phyloP scores from a whole-genome alignment of 805 yeast species.

The Ogataea henricii region DNA sequence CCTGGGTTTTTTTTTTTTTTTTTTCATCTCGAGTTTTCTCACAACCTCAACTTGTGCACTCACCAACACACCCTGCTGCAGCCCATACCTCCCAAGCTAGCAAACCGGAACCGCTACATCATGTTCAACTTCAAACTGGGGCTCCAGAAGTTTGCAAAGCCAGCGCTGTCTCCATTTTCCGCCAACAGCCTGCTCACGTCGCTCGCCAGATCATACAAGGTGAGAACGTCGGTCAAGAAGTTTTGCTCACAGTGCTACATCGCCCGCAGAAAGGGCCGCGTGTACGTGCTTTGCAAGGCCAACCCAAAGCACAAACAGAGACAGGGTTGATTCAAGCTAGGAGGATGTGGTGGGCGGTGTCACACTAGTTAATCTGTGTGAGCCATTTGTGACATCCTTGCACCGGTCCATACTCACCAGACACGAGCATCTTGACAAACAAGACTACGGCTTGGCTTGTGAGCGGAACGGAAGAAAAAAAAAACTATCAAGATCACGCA shows the following conservation, averaged over 20 bases:
- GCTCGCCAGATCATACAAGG: slow-evolving; percentile 75
- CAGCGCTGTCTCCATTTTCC: slow-evolving; percentile 16
- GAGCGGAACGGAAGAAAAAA: no score
- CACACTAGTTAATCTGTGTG: no score
- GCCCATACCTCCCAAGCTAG: neutral
- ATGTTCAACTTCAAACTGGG: slow-evolving; percentile 31
- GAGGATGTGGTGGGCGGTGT: neutral
- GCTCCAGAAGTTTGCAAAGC: slow-evolving; percentile 22
- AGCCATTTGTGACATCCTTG: no score
- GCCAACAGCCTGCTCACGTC: slow-evolving; percentile 17
- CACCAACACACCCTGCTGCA: neutral
- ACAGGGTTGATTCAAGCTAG: slow-evolving; percentile 54
- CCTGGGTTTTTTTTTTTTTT: no score
- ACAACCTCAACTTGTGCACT: no score
- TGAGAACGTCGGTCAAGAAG: slow-evolving; percentile 89
- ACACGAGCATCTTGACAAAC: neutral
- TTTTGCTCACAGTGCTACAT: slow-evolving; percentile 89
- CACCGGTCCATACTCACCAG: neutral
- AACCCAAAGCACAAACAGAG: slow-evolving; percentile 95
- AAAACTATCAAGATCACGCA: neutral
- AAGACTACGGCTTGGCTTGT: no score
- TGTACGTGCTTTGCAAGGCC: slow-evolving; percentile 89
- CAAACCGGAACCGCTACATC: neutral
- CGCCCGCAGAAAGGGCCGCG: slow-evolving; percentile 94
- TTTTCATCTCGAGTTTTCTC: no score